Evolutionary conservation across 2,329 filamentous ascomycete genomes (phyloP).

Genomic region (Aureobasidium subglaciale): DNA sequence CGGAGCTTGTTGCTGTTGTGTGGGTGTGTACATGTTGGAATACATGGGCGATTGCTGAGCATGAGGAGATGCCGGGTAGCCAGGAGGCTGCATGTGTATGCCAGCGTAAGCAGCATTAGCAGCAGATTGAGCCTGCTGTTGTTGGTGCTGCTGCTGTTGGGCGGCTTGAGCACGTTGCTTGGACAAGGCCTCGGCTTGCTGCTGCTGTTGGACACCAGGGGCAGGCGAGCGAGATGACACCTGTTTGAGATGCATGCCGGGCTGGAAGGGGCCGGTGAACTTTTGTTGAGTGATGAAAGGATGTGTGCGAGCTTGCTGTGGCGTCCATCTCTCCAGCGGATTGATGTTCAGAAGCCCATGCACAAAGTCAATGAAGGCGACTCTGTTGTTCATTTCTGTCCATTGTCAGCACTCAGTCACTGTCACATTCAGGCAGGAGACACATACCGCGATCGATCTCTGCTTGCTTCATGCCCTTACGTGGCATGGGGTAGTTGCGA

Average conservation of each 20-base stretch:
- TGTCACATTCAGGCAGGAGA: neutral
- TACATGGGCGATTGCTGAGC: slow-evolving; percentile 50
- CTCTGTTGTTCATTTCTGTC: slow-evolving; percentile 94
- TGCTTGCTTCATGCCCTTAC: slow-evolving; percentile 98
- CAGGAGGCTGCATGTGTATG: slow-evolving; percentile 47
- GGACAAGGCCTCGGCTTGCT: slow-evolving; percentile 87
- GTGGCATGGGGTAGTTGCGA: slow-evolving; percentile 93
- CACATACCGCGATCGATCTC: slow-evolving; percentile 87
- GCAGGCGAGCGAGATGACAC: slow-evolving; percentile 83
- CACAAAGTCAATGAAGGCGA: slow-evolving; percentile 97
- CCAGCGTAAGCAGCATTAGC: slow-evolving; percentile 53
- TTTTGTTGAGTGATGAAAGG: slow-evolving; percentile 99
- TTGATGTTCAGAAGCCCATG: slow-evolving; percentile 89
- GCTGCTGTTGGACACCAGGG: slow-evolving; percentile 89
- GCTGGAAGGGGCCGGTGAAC: slow-evolving; percentile 91
- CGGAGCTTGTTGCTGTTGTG: slow-evolving; percentile 59
- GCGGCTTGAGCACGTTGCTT: slow-evolving; percentile 68
- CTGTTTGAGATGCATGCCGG: slow-evolving; percentile 91
- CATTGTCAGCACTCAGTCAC: neutral
- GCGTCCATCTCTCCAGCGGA: slow-evolving; percentile 92
- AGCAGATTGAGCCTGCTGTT: slow-evolving; percentile 28
- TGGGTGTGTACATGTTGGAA: slow-evolving; percentile 59
- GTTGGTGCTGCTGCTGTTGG: slow-evolving; percentile 42
- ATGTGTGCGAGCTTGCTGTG: slow-evolving; percentile 92
- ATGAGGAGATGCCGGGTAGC: slow-evolving; percentile 35